A percentile compares a stretch with the other conserved stretches of the same genome.
phyloP scores from a whole-genome alignment of 768 basidiomycete species.

The Trametes gibbosa region DNA sequence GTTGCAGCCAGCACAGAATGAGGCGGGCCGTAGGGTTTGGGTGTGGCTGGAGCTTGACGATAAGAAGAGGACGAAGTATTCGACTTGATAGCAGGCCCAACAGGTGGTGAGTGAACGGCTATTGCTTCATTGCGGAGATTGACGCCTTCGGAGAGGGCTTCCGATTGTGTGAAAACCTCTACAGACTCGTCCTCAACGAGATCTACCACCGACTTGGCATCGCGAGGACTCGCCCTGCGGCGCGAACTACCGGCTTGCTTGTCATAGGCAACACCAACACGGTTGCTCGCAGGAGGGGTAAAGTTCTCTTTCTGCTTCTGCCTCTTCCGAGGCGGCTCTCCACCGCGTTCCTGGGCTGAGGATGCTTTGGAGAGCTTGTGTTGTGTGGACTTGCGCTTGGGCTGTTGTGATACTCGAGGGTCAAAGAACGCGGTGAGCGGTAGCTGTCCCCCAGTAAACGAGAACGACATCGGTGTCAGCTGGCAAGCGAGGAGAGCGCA shows the following conservation, averaged over 20 bases:
- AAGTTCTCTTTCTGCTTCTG: slow-evolving; percentile 19
- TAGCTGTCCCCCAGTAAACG: neutral
- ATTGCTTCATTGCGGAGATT: too few species aligned
- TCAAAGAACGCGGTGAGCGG: slow-evolving; percentile 6
- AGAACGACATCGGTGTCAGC: neutral
- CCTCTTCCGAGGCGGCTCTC: slow-evolving; percentile 14
- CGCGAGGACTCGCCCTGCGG: neutral
- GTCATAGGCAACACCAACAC: neutral
- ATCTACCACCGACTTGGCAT: too few species aligned
- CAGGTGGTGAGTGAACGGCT: too few species aligned
- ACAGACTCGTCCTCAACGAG: too few species aligned
- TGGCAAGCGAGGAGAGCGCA: neutral
- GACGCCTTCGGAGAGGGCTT: too few species aligned
- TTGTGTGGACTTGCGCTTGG: neutral
- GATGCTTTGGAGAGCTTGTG: neutral
- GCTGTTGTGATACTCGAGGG: neutral
- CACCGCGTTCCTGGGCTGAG: neutral
- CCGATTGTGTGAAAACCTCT: too few species aligned
- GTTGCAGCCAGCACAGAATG: neutral
- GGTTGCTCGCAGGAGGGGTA: neutral
- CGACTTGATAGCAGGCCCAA: too few species aligned
- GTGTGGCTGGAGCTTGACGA: neutral
- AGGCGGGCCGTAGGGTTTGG: neutral
- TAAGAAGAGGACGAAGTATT: too few species aligned
- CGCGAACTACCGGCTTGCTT: neutral